Percentiles rank a stretch among this genome's conserved stretches.
Evolutionary conservation across 495 filamentous ascomycete species (phyloP).

Genomic region (Aspergillus coremiiformis): DNA sequence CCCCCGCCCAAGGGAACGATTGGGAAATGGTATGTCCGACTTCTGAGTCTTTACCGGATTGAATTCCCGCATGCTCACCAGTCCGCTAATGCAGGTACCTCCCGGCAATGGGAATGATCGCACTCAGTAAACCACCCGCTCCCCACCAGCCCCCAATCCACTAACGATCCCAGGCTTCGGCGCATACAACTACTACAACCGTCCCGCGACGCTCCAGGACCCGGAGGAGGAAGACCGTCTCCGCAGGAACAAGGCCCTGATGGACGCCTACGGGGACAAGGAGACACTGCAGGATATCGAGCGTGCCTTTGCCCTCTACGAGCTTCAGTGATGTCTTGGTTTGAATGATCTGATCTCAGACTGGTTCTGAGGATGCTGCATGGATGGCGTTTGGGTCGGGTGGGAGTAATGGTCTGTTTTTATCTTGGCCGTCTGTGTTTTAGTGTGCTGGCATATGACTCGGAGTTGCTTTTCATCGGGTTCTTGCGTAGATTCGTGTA

Average conservation of each 20-base stretch:
- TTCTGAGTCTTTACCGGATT: background rate
- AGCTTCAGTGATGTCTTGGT: conserved; percentile 12
- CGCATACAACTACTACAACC: conserved; percentile 25
- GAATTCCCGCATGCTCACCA: background rate
- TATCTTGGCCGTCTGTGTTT: too few species aligned
- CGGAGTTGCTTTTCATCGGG: background rate
- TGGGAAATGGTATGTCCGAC: background rate
- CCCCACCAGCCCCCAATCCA: background rate
- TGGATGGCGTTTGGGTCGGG: background rate
- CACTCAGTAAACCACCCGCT: conserved; percentile 20
- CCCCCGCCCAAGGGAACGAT: background rate
- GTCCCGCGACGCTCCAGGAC: conserved; percentile 10
- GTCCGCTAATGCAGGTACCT: conserved; percentile 20
- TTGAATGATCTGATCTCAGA: background rate
- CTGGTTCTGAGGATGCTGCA: background rate
- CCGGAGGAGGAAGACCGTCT: conserved; percentile 30
- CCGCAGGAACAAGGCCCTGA: conserved; percentile 28
- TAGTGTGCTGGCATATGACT: background rate
- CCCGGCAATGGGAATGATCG: conserved; percentile 26
- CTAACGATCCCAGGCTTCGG: conserved; percentile 22
- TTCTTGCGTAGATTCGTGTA: too few species aligned
- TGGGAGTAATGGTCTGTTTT: background rate
- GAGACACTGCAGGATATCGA: conserved; percentile 49
- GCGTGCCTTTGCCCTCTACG: conserved; percentile 49
- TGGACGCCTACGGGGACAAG: conserved; percentile 56